A percentile compares a stretch with the other conserved stretches of the same genome.
Evolutionary conservation across 2,329 filamentous ascomycete genomes (phyloP).

Genomic region (Botryotinia calthae): DNA sequence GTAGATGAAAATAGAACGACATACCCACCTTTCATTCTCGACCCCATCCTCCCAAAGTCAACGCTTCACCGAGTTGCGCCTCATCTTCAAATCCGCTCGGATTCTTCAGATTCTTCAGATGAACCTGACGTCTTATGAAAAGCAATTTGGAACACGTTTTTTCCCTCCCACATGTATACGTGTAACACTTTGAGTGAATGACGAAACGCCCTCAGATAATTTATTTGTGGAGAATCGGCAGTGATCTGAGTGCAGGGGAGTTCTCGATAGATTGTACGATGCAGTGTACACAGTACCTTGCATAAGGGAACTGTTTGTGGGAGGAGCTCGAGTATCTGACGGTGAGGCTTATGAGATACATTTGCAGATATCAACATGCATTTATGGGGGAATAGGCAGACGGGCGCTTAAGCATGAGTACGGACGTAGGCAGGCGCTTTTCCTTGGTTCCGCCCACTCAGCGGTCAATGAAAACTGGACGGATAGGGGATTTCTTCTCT

Average conservation of each 20-base stretch:
- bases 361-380: neutral
- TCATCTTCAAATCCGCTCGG: neutral
- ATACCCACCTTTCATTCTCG: neutral
- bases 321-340: neutral
- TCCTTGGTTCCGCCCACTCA: neutral
- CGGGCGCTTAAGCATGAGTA: neutral
- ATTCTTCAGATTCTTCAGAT: neutral
- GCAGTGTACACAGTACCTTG: neutral
- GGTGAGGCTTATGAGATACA: neutral
- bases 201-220: neutral
- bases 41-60: neutral
- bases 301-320: neutral
- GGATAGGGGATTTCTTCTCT: neutral
- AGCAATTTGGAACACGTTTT: neutral
- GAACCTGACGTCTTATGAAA: neutral
- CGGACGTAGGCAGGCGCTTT: neutral
- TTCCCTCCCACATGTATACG: neutral
- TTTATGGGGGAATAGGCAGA: neutral
- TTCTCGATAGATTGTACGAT: neutral
- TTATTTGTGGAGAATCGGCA: neutral
- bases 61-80: neutral
- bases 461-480: neutral
- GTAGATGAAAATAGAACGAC: neutral
- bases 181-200: neutral
- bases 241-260: slow-evolving; percentile 10